Evolutionary conservation across 192 early-diverging fungal species (phyloP).

Genomic region (Pecoramyces ruminantium): DNA sequence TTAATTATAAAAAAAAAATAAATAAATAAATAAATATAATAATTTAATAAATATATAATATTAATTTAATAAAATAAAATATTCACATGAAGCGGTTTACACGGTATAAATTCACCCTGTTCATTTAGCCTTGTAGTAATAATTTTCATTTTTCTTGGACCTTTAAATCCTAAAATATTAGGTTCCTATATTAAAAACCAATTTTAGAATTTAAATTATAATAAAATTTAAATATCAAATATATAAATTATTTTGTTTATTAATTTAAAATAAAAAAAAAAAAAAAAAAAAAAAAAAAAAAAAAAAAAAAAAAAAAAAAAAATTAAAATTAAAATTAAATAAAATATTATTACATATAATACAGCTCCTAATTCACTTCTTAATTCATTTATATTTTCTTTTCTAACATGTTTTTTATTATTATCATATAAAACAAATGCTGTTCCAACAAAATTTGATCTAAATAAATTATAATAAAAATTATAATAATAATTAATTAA

Average conservation of each 20-base stretch:
- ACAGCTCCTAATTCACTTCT: constrained; percentile 59
- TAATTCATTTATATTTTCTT: constrained; percentile 4
- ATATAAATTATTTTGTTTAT: background rate
- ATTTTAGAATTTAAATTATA: too few relatives aligned
- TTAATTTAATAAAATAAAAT: background rate
- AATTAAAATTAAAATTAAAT: background rate
- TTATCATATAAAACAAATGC: constrained; percentile 58
- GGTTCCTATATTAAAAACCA: constrained; percentile 61
- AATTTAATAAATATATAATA: too few relatives aligned
- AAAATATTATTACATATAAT: constrained; percentile 37
- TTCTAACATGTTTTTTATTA: constrained; percentile 19
- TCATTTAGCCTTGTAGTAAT: constrained; percentile 51
- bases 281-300: background rate
- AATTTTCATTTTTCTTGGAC: constrained; percentile 82
- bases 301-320: background rate
- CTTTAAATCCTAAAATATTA: constrained; percentile 74
- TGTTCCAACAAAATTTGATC: constrained; percentile 76
- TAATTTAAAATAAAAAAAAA: background rate
- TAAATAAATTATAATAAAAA: too few relatives aligned
- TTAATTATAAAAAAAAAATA: too few relatives aligned
- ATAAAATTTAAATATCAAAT: too few relatives aligned
- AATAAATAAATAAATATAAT: too few relatives aligned
- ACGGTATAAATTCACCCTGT: constrained; percentile 31
- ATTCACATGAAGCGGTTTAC: constrained; percentile 28
- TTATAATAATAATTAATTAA: too few relatives aligned